phyloP scores from a whole-genome alignment of 108 stramenopile genomes.

The Discostella pseudostelligera region DNA sequence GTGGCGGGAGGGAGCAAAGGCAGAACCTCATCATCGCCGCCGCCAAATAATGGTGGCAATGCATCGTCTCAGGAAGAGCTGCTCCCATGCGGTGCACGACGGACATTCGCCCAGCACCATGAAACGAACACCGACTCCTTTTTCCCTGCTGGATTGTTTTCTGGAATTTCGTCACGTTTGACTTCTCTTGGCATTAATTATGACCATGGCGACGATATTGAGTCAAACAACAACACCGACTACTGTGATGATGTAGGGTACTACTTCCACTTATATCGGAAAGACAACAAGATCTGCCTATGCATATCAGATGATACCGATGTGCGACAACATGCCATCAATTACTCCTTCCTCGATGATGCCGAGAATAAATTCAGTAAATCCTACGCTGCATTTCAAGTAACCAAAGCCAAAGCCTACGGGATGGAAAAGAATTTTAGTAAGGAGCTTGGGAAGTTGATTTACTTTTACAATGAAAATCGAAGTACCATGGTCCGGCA shows the following conservation, averaged over 20 bases:
- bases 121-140: constrained; percentile 13
- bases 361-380: constrained; percentile 54
- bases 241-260: constrained; percentile 46
- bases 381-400: constrained; percentile 36
- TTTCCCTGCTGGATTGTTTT: constrained; percentile 32
- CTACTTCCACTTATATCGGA: constrained; percentile 68
- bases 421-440: constrained; percentile 68
- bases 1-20: too few relatives aligned
- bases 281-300: constrained; percentile 57
- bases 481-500: constrained; percentile 47
- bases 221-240: constrained; percentile 20
- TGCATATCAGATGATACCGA: constrained; percentile 71
- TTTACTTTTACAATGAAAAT: constrained; percentile 79
- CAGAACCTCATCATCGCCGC: background rate
- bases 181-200: constrained; percentile 27
- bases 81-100: constrained; percentile 55
- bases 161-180: constrained; percentile 4
- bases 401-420: constrained; percentile 65
- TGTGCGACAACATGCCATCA: constrained; percentile 42
- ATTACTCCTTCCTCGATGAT: constrained; percentile 68
- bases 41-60: too few relatives aligned
- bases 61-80: constrained; percentile 41
- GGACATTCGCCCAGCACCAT: constrained; percentile 67
- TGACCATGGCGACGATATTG: constrained; percentile 19
- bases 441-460: constrained; percentile 50